Percentiles rank a stretch among this genome's conserved stretches.
phyloP scores from a whole-genome alignment of 257 asterid species.

The Pogostemon cablin region DNA sequence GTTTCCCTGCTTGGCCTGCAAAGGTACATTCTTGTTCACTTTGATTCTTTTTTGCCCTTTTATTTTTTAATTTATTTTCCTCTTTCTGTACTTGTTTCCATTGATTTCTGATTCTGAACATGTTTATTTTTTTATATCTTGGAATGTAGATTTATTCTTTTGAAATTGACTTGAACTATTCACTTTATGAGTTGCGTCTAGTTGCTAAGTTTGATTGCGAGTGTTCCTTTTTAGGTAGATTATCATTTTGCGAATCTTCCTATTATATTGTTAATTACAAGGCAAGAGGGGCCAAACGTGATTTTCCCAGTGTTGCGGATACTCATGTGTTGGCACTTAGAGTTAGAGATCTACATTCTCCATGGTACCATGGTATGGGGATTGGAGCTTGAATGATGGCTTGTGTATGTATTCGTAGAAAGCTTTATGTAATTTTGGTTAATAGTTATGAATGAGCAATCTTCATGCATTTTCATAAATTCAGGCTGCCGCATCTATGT shows the following conservation, averaged over 20 bases:
- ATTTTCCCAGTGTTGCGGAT: constrained; percentile 15
- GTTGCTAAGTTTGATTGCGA: constrained; percentile 35
- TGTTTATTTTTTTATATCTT: neutral
- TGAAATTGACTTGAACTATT: constrained; percentile 9
- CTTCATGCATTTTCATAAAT: constrained; percentile 12
- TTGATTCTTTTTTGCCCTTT: neutral
- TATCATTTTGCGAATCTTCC: constrained; percentile 23
- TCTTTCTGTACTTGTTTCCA: constrained; percentile 1
- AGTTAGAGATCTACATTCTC: constrained; percentile 10
- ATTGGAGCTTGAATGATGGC: neutral
- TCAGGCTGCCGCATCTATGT: neutral
- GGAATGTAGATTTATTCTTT: constrained; percentile 9
- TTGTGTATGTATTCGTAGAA: constrained; percentile 10
- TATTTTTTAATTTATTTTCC: neutral
- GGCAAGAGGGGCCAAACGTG: neutral
- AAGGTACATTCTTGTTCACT: constrained; percentile 55
- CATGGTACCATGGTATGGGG: constrained; percentile 10
- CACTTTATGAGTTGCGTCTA: constrained; percentile 25
- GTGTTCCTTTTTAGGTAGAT: constrained; percentile 16
- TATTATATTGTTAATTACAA: neutral
- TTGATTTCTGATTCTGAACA: neutral
- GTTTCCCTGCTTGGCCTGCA: constrained; percentile 95
- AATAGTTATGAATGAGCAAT: neutral
- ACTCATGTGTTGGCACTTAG: neutral
- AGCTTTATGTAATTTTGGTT: neutral